Evolutionary conservation across 2,329 filamentous ascomycete genomes (phyloP).

Genomic region (Colletotrichum lini): DNA sequence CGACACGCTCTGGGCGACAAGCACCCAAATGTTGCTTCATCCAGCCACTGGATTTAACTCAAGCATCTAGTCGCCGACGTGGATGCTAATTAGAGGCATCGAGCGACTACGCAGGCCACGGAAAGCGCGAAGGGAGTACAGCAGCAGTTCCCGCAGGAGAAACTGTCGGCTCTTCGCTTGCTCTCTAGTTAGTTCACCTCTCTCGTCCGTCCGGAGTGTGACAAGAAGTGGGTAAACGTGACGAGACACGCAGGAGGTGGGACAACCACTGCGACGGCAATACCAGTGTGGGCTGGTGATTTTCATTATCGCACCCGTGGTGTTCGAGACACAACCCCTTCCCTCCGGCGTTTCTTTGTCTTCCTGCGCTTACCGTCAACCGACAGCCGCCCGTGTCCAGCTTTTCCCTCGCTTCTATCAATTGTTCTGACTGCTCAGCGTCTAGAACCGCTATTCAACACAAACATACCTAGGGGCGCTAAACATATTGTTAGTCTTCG

Average conservation of each 20-base stretch:
- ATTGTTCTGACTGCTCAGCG: slow-evolving; percentile 16
- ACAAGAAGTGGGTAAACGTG: not conserved
- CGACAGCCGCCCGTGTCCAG: not conserved
- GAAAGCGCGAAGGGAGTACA: not conserved
- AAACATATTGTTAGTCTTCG: slow-evolving; percentile 10
- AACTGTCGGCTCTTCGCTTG: slow-evolving; percentile 11
- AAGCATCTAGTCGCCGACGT: not conserved
- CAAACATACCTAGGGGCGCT: slow-evolving; percentile 13
- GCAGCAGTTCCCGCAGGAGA: not conserved
- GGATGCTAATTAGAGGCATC: not conserved
- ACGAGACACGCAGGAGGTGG: slow-evolving; percentile 21
- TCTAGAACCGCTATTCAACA: slow-evolving; percentile 4
- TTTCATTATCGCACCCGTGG: slow-evolving; percentile 20
- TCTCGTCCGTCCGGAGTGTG: not conserved
- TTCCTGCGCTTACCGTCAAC: slow-evolving; percentile 6
- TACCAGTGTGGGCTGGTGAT: slow-evolving; percentile 18
- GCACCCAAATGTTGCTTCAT: not conserved
- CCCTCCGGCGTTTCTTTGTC: slow-evolving; percentile 9
- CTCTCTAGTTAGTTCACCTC: slow-evolving; percentile 15
- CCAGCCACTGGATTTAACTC: not conserved
- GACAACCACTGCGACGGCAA: slow-evolving; percentile 7
- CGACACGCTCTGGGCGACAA: not conserved
- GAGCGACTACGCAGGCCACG: not conserved
- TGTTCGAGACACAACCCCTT: slow-evolving; percentile 10
- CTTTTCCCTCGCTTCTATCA: not conserved